A percentile compares a stretch with the other conserved stretches of the same genome.
Conservation (phyloP, 169 alveolate genomes). For the Plasmodium gonderi region DNA sequence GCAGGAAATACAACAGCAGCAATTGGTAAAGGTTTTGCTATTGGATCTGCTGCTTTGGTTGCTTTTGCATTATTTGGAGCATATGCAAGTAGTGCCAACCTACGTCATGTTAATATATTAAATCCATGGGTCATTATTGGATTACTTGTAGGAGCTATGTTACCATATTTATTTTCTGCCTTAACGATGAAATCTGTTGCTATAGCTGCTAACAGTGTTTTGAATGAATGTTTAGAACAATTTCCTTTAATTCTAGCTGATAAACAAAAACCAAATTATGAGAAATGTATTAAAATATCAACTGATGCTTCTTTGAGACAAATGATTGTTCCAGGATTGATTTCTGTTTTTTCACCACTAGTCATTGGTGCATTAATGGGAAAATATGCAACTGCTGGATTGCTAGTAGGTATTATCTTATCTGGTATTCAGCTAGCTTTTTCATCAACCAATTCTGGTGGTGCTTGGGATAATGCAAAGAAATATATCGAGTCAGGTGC, state of each 20-base stretch:
- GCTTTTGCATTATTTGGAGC: conserved; percentile 93
- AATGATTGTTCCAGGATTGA: conserved; percentile 91
- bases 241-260: conserved; percentile 85
- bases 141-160: conserved; percentile 91
- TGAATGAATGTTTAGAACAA: conserved; percentile 89
- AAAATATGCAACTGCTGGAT: conserved; percentile 90
- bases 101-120: conserved; percentile 80
- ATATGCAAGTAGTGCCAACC: conserved; percentile 87
- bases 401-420: conserved; percentile 92
- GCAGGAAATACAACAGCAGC: conserved; percentile 95
- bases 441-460: conserved; percentile 90
- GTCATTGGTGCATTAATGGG: conserved; percentile 88
- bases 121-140: conserved; percentile 89
- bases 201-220: conserved; percentile 91
- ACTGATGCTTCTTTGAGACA: conserved; percentile 89
- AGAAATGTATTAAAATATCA: conserved; percentile 88
- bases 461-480: conserved; percentile 94
- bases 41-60: conserved; percentile 93
- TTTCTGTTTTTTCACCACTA: conserved; percentile 88
- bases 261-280: conserved; percentile 88
- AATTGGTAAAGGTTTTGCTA: conserved; percentile 93
- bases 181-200: conserved; percentile 93
- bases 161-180: conserved; percentile 92
- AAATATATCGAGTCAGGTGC: conserved; percentile 89
- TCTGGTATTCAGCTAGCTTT: conserved; percentile 91